Evolutionary conservation across 805 yeast species (phyloP), one percentile per base, ranked within the genome.

Genomic region (Sugiyamaella lignohabitans): DNA sequence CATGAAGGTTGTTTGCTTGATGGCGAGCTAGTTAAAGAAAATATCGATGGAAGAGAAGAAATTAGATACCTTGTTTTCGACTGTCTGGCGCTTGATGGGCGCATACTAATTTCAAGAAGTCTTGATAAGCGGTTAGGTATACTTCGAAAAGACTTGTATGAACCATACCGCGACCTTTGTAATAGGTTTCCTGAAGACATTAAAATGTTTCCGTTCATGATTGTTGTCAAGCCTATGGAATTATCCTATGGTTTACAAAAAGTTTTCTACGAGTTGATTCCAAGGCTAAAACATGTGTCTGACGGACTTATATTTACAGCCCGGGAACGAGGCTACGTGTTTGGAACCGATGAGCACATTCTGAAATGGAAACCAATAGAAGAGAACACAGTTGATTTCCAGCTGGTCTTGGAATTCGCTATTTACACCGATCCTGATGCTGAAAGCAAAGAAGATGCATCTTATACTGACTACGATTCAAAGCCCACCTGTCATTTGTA

Each of bases 301-400:
- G 99, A 93, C 67, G 99, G 99, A 1, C 73, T 93, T 22, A 87
- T 93, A 50, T 86, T 88, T 64, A 93, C 99, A 1, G 87, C 95
- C 53, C 84, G 94, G 38, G 87, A 80, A 45, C 78, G 91, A 1
- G 94, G 96, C 0, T 93, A 93, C 65, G 72, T 78, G 2, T 79
- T 82, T 52, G 98, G 98, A 11, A 91, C 98, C 1, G 98, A 93
- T 63, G 74, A 79, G 0, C 78, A 87, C 4, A 70, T 93, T 42
- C 68, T 93, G 46, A 93, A 94, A 66, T 93, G 99, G 99, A 93
- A 93, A 60, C 98, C 98, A 2, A 87, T 95, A 10, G 86, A 86
- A 52, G 98, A 91, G 64, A 94, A 93, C 58, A 84, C 97, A 0
- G 78, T 94, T 38, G 99, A 93, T 65, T 93, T 87, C 66, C 81